phyloP scores from a whole-genome alignment of 306 rosid species.

The Malus orientalis region DNA sequence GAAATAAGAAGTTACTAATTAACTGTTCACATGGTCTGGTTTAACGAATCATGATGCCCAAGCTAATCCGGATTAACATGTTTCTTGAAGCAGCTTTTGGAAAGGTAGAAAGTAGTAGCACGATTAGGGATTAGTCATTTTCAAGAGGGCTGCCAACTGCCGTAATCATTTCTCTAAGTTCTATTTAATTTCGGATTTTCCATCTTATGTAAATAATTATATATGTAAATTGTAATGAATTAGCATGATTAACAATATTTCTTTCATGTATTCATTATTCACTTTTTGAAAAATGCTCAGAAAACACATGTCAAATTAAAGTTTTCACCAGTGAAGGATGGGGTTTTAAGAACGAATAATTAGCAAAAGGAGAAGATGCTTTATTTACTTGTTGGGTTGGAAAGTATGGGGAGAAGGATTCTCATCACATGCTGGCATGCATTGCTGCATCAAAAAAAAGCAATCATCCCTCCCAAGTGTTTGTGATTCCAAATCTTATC shows the following conservation, averaged over 20 bases:
- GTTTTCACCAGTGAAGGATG: not conserved
- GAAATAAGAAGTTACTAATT: not conserved
- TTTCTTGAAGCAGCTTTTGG: slow-evolving; percentile 12
- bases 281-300: not conserved
- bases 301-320: not conserved
- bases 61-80: slow-evolving; percentile 9
- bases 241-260: no score
- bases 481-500: slow-evolving; percentile 36
- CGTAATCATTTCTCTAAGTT: slow-evolving; percentile 17
- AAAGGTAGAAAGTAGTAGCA: slow-evolving; percentile 14
- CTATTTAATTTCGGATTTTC: not conserved
- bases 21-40: slow-evolving; percentile 1
- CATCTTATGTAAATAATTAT: not conserved
- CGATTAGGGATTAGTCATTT: slow-evolving; percentile 10
- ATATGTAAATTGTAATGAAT: not conserved
- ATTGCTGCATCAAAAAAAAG: slow-evolving; percentile 9
- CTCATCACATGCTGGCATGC: slow-evolving; percentile 25
- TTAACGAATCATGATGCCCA: not conserved
- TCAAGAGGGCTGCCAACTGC: slow-evolving; percentile 3
- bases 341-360: not conserved
- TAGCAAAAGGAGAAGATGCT: slow-evolving; percentile 29
- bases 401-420: slow-evolving; percentile 30
- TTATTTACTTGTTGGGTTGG: slow-evolving; percentile 27
- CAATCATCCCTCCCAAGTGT: slow-evolving; percentile 40
- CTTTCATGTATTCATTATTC: not conserved